Conservation (phyloP, 257 asterid species). For the Fraxinus pennsylvanica region DNA sequence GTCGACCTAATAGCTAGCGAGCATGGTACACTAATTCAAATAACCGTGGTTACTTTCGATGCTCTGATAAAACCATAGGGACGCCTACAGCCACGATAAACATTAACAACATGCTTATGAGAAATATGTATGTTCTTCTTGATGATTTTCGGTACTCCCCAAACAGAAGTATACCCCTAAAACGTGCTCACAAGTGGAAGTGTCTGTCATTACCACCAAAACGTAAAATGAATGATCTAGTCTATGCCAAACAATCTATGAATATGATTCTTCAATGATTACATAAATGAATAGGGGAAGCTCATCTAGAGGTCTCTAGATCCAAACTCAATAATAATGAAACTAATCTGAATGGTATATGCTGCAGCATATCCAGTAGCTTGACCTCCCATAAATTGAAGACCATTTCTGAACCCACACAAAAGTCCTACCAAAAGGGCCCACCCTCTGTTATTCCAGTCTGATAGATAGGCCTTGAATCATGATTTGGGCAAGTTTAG, state of each 20-base stretch:
- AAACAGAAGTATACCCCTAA: slow-evolving; percentile 74
- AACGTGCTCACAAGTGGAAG: slow-evolving; percentile 92
- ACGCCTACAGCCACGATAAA: slow-evolving; percentile 75
- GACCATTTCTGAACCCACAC: slow-evolving; percentile 93
- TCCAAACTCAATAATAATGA: background rate
- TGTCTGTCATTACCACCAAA: slow-evolving; percentile 50
- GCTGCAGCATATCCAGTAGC: slow-evolving; percentile 99
- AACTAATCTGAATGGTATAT: slow-evolving; percentile 88
- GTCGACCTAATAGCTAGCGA: too few species aligned
- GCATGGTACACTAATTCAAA: too few species aligned
- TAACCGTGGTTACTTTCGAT: slow-evolving; percentile 39
- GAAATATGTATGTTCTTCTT: slow-evolving; percentile 2
- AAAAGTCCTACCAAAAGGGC: slow-evolving; percentile 86
- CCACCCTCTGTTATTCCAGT: slow-evolving; percentile 91
- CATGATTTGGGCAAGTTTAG: slow-evolving; percentile 74
- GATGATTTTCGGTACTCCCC: slow-evolving; percentile 88
- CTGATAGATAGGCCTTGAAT: slow-evolving; percentile 62
- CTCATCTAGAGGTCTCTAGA: background rate
- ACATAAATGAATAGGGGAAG: background rate
- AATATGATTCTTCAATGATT: background rate
- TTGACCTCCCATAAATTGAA: slow-evolving; percentile 98
- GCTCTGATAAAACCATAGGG: slow-evolving; percentile 88
- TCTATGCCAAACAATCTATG: background rate
- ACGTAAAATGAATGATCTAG: background rate
- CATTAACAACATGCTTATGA: slow-evolving; percentile 71